Evolutionary conservation across 345 rosid genomes (phyloP), one percentile per base, ranked within the genome.

Genomic region (Lumnitzera racemosa): DNA sequence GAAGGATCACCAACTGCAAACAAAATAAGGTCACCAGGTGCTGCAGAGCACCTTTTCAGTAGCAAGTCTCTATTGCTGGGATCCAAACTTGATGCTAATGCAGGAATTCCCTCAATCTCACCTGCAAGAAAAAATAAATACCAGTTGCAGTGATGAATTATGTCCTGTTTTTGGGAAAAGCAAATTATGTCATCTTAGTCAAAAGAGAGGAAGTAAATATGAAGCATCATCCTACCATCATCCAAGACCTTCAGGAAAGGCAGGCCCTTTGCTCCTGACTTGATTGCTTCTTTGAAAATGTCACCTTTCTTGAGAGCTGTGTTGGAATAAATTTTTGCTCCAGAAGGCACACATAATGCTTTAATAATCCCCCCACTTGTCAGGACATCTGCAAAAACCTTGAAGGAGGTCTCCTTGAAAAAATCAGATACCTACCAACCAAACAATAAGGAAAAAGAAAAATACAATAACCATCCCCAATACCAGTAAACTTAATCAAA

Each of bases 241-340:
- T 88, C 96, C 74, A 78, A 70, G 69, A 90, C 88, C 82, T 90
- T 94, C 65, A 94, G 79, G 76, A 89, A 94, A 57, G 97, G 96
- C 56, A 94, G 77, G 54, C 99, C 99, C 79, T 84, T 94, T 52
- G 96, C 97, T 72, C 97, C 99, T 25, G 99, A 88, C 72, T 84
- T 86, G n/a, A 86, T 67, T 51, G 97, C 96, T 80, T 90, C 89
- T 50, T 55, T 80, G 72, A 81, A 83, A 59, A 94, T 46, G 67
- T 90, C 90, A 70, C 99, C 99, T 79, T 94, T 94, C 77, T 90
- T 94, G 49, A 94, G 92, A 70, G 90, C 83, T 15, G 96, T 83
- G 66, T 83, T 94, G 51, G 97, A 94, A 73, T 83, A 90, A 46
- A 29, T 68, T 74, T 86, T 78, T 62, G 91, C 81, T 46, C 96